Evolutionary conservation across 306 rosid species (phyloP).

Genomic region (Quercus cerris): DNA sequence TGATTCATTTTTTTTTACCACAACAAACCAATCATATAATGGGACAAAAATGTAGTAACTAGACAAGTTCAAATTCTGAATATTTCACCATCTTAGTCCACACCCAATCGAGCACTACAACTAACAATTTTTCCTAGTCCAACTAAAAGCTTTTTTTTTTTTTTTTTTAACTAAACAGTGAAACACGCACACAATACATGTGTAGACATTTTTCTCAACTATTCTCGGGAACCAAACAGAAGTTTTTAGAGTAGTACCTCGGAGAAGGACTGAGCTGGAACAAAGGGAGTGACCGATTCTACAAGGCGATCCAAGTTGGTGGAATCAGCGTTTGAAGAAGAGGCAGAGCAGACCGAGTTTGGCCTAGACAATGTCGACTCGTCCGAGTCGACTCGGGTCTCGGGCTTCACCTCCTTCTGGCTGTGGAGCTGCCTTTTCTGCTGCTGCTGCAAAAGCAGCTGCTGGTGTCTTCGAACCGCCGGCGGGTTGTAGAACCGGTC

Average conservation of each 20-base stretch:
- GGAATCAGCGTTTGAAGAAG: constrained; percentile 6
- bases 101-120: no score
- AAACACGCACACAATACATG: no score
- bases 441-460: constrained; percentile 6
- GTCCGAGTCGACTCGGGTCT: constrained; percentile 8
- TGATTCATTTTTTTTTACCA: not conserved
- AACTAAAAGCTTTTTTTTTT: no score
- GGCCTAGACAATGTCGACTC: constrained; percentile 23
- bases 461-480: constrained; percentile 14
- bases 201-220: not conserved
- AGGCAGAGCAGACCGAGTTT: constrained; percentile 28
- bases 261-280: not conserved
- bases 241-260: constrained; percentile 10
- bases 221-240: not conserved
- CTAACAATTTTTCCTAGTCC: no score
- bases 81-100: not conserved
- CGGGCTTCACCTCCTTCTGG: constrained; percentile 11
- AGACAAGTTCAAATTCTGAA: not conserved
- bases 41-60: no score
- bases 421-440: constrained; percentile 9
- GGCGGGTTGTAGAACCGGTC: constrained; percentile 27
- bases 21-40: not conserved
- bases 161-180: no score
- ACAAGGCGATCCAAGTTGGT: constrained; percentile 27
- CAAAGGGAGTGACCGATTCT: constrained; percentile 21